Conservation (phyloP, 192 early-diverging fungal genomes). For the Linnemannia elongata region DNA sequence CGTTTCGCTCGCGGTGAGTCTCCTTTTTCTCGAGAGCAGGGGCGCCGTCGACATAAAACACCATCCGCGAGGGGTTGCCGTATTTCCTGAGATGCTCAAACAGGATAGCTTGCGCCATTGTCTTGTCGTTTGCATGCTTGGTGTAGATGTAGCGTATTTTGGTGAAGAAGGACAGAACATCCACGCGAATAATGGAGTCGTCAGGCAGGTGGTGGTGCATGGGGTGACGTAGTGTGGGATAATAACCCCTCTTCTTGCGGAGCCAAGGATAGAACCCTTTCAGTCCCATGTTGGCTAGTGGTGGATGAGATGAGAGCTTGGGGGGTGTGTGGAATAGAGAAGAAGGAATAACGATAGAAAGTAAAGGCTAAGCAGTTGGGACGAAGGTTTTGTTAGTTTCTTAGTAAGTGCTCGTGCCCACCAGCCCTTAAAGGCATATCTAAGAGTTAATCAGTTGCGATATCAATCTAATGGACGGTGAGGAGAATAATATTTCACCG, state of each 20-base stretch:
- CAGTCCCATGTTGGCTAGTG: conserved; percentile 1
- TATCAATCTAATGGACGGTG: no score
- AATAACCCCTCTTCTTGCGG: neutral
- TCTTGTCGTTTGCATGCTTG: neutral
- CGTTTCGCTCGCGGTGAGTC: neutral
- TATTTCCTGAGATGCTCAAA: neutral
- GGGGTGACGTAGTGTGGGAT: neutral
- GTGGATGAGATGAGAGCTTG: no score
- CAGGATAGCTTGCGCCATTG: neutral
- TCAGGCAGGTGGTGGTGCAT: conserved; percentile 1
- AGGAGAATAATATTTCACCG: no score
- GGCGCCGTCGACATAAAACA: conserved; percentile 16
- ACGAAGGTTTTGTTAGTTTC: no score
- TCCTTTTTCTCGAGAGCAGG: conserved; percentile 21
- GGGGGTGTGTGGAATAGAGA: no score
- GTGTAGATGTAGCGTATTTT: neutral
- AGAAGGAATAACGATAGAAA: no score
- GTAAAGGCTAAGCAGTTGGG: no score
- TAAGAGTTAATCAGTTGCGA: no score
- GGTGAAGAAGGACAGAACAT: neutral
- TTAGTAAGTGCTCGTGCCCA: no score
- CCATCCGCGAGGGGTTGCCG: conserved; percentile 7
- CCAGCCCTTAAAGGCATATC: no score
- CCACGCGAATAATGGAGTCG: neutral
- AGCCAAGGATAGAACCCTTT: neutral